Percentiles rank a stretch among this genome's conserved stretches.
phyloP scores from a whole-genome alignment of 2,329 filamentous ascomycete genomes.

The Ophiostoma sp. region DNA sequence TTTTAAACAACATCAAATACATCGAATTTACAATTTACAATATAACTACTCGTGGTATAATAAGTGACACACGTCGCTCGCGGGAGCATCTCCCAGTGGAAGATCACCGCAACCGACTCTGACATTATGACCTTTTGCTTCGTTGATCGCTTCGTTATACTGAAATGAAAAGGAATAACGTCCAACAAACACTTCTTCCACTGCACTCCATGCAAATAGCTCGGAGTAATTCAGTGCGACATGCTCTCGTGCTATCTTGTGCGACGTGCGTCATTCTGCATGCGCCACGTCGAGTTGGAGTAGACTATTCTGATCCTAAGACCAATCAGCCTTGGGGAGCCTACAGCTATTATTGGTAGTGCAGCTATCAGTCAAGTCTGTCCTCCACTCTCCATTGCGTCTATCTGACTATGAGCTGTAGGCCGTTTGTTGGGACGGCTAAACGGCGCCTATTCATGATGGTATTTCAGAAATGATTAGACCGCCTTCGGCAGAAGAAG shows the following conservation, averaged over 20 bases:
- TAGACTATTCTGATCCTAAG: background rate
- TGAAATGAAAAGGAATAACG: background rate
- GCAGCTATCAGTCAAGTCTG: background rate
- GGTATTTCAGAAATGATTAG: background rate
- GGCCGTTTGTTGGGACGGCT: background rate
- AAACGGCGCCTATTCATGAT: background rate
- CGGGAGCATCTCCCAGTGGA: background rate
- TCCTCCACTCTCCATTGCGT: background rate
- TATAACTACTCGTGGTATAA: background rate
- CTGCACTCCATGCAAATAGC: background rate
- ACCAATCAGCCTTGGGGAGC: background rate
- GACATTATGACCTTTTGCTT: background rate
- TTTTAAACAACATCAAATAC: background rate
- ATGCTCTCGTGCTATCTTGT: background rate
- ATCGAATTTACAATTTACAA: background rate
- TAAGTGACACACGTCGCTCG: background rate
- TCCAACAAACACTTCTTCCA: background rate
- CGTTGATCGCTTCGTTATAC: background rate
- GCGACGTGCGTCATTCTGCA: constrained; percentile 3
- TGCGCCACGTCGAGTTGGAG: background rate
- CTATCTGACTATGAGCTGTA: background rate
- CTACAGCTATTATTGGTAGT: background rate
- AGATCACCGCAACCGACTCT: background rate
- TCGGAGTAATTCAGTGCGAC: constrained; percentile 6
- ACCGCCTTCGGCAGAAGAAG: background rate